These are phyloP conservation scores for Suillus subluteus DNA, from an alignment of 768 basidiomycete genomes.

Conservation along the genomic window DNA sequence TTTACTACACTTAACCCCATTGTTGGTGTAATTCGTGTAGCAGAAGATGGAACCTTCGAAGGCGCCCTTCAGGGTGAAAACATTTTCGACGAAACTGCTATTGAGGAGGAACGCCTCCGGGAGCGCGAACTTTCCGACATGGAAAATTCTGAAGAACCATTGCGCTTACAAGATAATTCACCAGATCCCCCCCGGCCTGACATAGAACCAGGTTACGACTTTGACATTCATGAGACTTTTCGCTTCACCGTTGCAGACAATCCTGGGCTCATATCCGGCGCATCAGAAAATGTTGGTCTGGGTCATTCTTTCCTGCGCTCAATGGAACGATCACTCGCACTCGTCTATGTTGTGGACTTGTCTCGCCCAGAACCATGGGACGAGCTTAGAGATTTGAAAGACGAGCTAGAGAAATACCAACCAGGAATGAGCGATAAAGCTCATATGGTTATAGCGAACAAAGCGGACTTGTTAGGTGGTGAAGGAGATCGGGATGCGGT, in stretches of 20 bases:
- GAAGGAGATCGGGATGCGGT: conserved; percentile 49
- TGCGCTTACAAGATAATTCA: conserved; percentile 17
- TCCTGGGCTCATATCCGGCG: conserved; percentile 85
- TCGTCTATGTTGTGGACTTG: conserved; percentile 93
- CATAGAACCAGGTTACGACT: conserved; percentile 45
- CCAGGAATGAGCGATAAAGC: conserved; percentile 77
- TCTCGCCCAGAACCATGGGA: conserved; percentile 74
- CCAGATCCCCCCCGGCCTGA: conserved; percentile 26
- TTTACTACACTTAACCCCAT: conserved; percentile 97
- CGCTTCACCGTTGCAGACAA: conserved; percentile 98
- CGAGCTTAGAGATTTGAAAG: conserved; percentile 69
- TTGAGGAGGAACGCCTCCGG: conserved; percentile 51
- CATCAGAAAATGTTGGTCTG: conserved; percentile 88
- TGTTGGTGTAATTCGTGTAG: conserved; percentile 86
- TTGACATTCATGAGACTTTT: conserved; percentile 70
- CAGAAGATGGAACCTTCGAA: conserved; percentile 76
- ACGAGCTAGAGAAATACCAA: conserved; percentile 86
- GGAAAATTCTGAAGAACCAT: not conserved
- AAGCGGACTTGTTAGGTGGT: conserved; percentile 82
- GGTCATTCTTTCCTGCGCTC: conserved; percentile 93
- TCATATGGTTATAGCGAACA: conserved; percentile 89
- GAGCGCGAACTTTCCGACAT: conserved; percentile 48
- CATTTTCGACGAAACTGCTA: conserved; percentile 68
- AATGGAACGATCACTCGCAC: conserved; percentile 88
- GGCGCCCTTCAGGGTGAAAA: conserved; percentile 52